A percentile compares a stretch with the other conserved stretches of the same genome.
phyloP scores from a whole-genome alignment of 257 asterid species.

The Scutellaria baicalensis region DNA sequence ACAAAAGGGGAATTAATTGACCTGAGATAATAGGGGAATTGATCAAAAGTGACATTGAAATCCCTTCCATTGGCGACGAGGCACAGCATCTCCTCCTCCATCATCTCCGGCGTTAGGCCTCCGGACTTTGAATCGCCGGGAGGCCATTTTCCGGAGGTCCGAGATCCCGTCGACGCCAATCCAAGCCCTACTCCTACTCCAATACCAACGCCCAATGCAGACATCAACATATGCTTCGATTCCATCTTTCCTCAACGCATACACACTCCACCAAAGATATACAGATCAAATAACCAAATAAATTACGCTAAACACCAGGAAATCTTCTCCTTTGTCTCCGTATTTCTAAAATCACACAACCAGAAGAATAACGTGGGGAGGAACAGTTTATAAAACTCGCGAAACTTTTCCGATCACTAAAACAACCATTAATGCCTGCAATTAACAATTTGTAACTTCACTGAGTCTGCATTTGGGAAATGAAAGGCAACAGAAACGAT shows the following conservation, averaged over 20 bases:
- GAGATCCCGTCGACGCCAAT: constrained; percentile 57
- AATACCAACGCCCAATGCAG: constrained; percentile 70
- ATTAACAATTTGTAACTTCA: not conserved
- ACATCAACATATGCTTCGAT: constrained; percentile 60
- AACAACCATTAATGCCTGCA: not conserved
- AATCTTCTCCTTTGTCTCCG: not conserved
- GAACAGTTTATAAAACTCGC: not conserved
- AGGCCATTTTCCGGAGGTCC: constrained; percentile 40
- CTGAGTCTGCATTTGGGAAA: not conserved
- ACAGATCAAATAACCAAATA: not conserved
- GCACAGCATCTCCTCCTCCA: constrained; percentile 65
- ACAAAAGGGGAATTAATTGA: constrained; percentile 10
- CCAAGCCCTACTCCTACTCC: constrained; percentile 79
- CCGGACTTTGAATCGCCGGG: constrained; percentile 20
- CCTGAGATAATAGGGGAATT: constrained; percentile 76
- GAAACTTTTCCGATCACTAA: not conserved
- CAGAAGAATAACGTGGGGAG: not conserved
- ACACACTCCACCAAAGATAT: not conserved
- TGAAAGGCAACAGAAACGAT: not conserved
- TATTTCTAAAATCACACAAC: not conserved
- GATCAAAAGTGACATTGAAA: constrained; percentile 55
- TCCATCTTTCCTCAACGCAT: constrained; percentile 34
- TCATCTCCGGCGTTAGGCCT: constrained; percentile 30
- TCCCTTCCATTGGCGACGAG: constrained; percentile 53
- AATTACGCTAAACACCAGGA: not conserved